Percentiles rank a stretch among this genome's conserved stretches.
These are phyloP conservation scores for Brachypodium distachyon DNA, from an alignment of 202 grass and related monocot genomes.

Conservation along the genomic window DNA sequence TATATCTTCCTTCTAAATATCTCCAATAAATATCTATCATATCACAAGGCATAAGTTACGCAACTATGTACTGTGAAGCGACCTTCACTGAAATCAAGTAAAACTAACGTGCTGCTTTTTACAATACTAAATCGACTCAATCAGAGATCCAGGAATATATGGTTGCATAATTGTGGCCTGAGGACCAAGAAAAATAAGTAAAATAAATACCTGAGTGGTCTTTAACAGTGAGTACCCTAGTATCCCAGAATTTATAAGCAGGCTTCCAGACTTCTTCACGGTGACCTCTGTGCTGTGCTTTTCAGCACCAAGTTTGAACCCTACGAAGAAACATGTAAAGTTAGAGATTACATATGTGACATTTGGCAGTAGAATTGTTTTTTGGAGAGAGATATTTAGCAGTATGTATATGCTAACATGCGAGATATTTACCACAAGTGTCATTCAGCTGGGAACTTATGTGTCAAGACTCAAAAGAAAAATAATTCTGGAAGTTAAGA, in stretches of 20 bases:
- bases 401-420: neutral
- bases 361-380: too few relatives aligned
- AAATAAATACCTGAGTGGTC: constrained; percentile 71
- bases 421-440: neutral
- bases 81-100: neutral
- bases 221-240: constrained; percentile 76
- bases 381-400: neutral
- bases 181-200: neutral
- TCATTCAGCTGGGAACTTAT: neutral
- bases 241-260: constrained; percentile 78
- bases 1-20: neutral
- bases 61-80: neutral
- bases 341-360: too few relatives aligned
- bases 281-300: constrained; percentile 72
- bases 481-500: neutral
- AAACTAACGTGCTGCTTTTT: neutral
- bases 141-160: neutral
- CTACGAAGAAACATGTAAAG: too few relatives aligned
- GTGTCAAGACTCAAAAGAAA: neutral
- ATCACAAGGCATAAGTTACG: neutral
- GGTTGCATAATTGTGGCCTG: neutral
- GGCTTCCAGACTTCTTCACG: constrained; percentile 55
- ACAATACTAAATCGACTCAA: neutral
- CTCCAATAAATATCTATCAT: neutral
- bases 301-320: constrained; percentile 81